Conservation (phyloP, 306 rosid species). For the Ormosia emarginata region DNA sequence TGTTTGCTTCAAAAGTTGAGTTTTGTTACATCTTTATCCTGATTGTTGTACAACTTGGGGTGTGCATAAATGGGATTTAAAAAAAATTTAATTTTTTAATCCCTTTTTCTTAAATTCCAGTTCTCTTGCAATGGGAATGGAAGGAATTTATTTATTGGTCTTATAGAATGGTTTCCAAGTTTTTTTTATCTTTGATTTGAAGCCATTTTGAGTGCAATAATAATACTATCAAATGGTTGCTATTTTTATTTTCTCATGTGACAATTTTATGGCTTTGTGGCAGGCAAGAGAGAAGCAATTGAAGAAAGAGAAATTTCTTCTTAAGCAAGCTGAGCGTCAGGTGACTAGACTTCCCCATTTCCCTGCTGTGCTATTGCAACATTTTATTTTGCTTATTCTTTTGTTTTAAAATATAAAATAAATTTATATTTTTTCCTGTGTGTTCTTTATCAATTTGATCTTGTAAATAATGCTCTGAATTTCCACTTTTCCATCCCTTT, state of each 20-base stretch:
- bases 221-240: neutral
- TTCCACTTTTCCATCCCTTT: neutral
- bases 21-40: neutral
- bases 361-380: neutral
- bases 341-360: constrained; percentile 25
- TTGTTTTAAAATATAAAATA: neutral
- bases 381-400: neutral
- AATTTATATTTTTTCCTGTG: neutral
- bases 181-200: neutral
- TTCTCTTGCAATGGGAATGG: neutral
- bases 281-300: constrained; percentile 94
- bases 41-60: neutral
- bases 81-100: neutral
- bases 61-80: neutral
- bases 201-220: neutral
- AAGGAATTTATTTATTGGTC: neutral
- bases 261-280: constrained; percentile 18
- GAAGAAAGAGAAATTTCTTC: constrained; percentile 68
- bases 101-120: neutral
- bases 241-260: neutral
- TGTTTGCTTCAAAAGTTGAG: too few relatives aligned
- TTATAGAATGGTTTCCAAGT: neutral
- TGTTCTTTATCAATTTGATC: neutral
- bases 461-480: neutral
- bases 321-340: constrained; percentile 75